Conservation (phyloP, 2,329 filamentous ascomycete genomes). For the Sclerotinia minor region DNA sequence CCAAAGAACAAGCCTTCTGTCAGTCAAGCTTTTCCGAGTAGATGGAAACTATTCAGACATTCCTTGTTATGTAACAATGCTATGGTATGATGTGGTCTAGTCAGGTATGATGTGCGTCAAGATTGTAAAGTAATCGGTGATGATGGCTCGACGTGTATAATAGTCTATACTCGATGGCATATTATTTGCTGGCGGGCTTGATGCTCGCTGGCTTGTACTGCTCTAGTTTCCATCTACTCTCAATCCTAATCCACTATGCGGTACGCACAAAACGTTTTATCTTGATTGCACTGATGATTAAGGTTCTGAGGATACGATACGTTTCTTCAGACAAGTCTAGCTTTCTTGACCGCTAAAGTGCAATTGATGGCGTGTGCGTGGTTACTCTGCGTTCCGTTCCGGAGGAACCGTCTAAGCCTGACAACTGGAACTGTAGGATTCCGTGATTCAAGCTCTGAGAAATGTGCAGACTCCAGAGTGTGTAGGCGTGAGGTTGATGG, state of each 20-base stretch:
- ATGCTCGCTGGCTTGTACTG: background rate
- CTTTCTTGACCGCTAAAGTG: conserved; percentile 27
- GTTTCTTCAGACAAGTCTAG: conserved; percentile 1
- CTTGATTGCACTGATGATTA: conserved; percentile 8
- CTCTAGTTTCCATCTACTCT: background rate
- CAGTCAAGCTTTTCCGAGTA: background rate
- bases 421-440: background rate
- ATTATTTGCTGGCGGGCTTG: conserved; percentile 1
- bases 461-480: no score
- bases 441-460: background rate
- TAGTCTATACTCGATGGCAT: no score
- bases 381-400: background rate
- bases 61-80: background rate
- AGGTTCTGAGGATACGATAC: background rate
- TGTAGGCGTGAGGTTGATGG: background rate
- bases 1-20: background rate
- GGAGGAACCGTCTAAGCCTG: background rate
- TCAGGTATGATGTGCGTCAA: background rate
- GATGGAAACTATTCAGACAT: background rate
- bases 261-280: conserved; percentile 15
- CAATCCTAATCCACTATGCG: background rate
- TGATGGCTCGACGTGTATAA: conserved; percentile 4
- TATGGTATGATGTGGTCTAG: conserved; percentile 1
- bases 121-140: conserved; percentile 7
- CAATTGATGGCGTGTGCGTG: conserved; percentile 15